Evolutionary conservation across 495 filamentous ascomycete genomes (phyloP), one percentile per base, ranked within the genome.

Genomic region (Penicillium turbatum): DNA sequence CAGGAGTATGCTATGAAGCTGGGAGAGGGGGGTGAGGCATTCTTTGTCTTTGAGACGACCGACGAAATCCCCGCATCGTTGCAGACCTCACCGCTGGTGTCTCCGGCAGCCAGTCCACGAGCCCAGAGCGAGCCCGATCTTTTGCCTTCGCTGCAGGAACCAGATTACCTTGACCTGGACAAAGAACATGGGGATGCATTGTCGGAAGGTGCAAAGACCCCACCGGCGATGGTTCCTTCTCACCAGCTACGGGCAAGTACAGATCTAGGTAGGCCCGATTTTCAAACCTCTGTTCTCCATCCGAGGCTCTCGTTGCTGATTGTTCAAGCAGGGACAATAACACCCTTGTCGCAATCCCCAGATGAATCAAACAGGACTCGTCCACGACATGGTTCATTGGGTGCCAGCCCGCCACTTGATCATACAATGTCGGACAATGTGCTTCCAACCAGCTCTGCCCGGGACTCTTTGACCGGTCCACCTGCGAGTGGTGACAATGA

Each of bases 1-100:
- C 90, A 96, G 66, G 79, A 93, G 53, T 96, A 95, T 78, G 81
- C 93, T 15, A 97, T 99, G 93, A 99, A 99, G 71, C 80, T 99
- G 12, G 93, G 93, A 19, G 93, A 99, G 67, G 95, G 88, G 7
- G 93, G 93, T 31, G 95, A 99, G 72, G 93, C 93, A 5, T 97
- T 99, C 68, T 99, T 99, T 66, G 88, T 99, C 34, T 97, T 99
- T 64, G 92, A 96, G 71, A 97, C 93, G 5, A 86, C 82, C 16
- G 87, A 90, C 57, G 84, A 82, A 49, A 92, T 99, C 47, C 93
- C 93, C 17, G 86, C 84, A 60, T 89, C 86, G 42, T 69, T 97
- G 63, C 95, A 97, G 71, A 99, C 93, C 7, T 97, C 92, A 11
- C 95, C 93, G 24, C 72, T 96, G 38, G 87, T 95, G 34, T 96